phyloP scores from a whole-genome alignment of 176 grass and related monocot species.

The Oryza australiensis region DNA sequence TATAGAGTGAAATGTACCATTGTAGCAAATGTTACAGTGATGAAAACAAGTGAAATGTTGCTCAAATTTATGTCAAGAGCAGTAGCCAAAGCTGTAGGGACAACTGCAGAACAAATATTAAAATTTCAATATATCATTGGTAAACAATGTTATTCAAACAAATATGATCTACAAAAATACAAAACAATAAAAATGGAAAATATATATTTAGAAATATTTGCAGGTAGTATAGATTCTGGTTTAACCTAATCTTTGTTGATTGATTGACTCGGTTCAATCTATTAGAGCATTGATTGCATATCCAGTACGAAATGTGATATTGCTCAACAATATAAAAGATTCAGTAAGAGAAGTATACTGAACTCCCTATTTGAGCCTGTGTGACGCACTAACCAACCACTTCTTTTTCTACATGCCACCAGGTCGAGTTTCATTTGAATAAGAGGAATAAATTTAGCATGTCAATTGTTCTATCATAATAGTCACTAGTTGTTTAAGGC shows the following conservation, averaged over 20 bases:
- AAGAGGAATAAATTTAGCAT: constrained; percentile 5
- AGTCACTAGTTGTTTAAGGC: neutral
- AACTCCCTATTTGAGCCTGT: constrained; percentile 12
- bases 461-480: neutral
- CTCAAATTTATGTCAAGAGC: constrained; percentile 96
- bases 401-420: neutral
- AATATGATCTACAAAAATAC: neutral
- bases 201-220: neutral
- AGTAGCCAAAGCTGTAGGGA: constrained; percentile 88
- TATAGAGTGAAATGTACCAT: constrained; percentile 69
- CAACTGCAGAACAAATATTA: constrained; percentile 65
- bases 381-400: neutral
- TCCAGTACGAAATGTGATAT: constrained; percentile 9
- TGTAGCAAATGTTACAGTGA: constrained; percentile 98
- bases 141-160: neutral
- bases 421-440: neutral
- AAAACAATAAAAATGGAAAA: neutral
- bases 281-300: neutral
- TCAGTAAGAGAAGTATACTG: neutral
- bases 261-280: neutral
- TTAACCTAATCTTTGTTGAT: neutral
- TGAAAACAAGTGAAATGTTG: constrained; percentile 97
- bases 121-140: constrained; percentile 18
- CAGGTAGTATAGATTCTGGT: neutral
- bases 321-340: constrained; percentile 3